Conservation (phyloP, 2,329 filamentous ascomycete genomes). For the Aspergillus sp. region DNA sequence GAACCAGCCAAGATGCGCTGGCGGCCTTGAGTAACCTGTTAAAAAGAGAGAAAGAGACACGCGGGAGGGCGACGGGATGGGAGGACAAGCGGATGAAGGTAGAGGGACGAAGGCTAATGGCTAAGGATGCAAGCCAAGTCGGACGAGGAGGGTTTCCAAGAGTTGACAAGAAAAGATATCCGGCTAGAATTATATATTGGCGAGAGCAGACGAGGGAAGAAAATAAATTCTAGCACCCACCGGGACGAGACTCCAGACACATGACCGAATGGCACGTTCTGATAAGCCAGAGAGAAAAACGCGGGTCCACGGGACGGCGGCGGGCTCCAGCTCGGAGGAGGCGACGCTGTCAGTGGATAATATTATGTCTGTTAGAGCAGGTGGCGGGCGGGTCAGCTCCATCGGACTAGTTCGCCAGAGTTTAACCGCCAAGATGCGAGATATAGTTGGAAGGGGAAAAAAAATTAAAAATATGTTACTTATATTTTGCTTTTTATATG, state of each 20-base stretch:
- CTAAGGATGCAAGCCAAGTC: conserved; percentile 14
- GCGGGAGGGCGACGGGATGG: background rate
- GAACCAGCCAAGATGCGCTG: background rate
- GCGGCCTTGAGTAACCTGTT: background rate
- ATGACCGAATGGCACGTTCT: background rate
- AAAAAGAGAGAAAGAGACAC: conserved; percentile 1
- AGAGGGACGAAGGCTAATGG: too few species aligned
- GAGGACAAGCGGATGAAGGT: too few species aligned
- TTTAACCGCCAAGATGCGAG: background rate
- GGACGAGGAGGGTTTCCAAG: conserved; percentile 6
- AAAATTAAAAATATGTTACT: background rate
- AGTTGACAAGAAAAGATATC: background rate
- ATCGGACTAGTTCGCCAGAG: too few species aligned
- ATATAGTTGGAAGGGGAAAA: background rate
- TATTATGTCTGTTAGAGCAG: background rate
- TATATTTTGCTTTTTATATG: background rate
- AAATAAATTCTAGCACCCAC: background rate
- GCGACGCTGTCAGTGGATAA: background rate
- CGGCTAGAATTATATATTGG: conserved; percentile 12
- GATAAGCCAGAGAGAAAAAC: background rate
- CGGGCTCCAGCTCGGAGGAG: background rate
- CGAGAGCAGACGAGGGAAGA: background rate
- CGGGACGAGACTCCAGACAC: background rate
- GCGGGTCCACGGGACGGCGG: background rate
- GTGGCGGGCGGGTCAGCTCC: background rate